A percentile compares a stretch with the other conserved stretches of the same genome.
Conservation (phyloP, 2,329 filamentous ascomycete genomes). For the Furcasterigmium sp. region DNA sequence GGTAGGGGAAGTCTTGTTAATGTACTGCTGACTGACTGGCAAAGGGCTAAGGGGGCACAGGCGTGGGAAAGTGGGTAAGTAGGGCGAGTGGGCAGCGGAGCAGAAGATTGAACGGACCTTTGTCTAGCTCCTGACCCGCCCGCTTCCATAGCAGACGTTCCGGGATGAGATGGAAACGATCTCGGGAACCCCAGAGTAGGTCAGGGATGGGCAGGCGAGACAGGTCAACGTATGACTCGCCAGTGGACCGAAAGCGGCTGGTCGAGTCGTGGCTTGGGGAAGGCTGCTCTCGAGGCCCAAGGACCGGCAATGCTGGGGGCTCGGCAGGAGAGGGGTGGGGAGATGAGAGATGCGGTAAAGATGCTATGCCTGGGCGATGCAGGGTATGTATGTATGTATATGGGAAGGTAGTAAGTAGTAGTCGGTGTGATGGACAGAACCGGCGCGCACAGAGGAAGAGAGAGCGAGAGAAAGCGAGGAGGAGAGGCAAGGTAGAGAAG, state of each 20-base stretch:
- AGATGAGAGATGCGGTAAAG: slow-evolving; percentile 9
- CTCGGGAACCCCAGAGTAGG: slow-evolving; percentile 14
- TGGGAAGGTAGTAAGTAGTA: too few species aligned
- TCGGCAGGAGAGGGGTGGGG: slow-evolving; percentile 10
- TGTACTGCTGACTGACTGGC: slow-evolving; percentile 2
- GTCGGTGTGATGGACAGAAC: not conserved
- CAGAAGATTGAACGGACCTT: slow-evolving; percentile 22
- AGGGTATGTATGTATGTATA: slow-evolving; percentile 1
- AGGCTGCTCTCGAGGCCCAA: slow-evolving; percentile 1
- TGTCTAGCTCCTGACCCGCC: slow-evolving; percentile 29
- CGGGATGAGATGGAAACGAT: slow-evolving; percentile 11
- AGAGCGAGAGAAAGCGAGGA: too few species aligned
- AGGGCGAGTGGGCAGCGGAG: slow-evolving; percentile 2
- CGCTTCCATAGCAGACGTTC: slow-evolving; percentile 31
- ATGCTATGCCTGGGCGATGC: slow-evolving; percentile 6
- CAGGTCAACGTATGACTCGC: slow-evolving; percentile 8
- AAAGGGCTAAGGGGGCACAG: slow-evolving; percentile 5
- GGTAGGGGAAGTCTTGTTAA: slow-evolving; percentile 6
- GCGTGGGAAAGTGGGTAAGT: slow-evolving; percentile 2
- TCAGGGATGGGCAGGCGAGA: slow-evolving; percentile 15
- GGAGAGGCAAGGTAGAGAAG: too few species aligned
- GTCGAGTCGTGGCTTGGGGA: slow-evolving; percentile 7
- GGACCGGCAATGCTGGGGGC: slow-evolving; percentile 3
- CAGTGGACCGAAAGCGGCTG: slow-evolving; percentile 1
- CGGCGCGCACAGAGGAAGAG: too few species aligned